phyloP scores from a whole-genome alignment of 306 rosid genomes.

The Castanospermum australe region DNA sequence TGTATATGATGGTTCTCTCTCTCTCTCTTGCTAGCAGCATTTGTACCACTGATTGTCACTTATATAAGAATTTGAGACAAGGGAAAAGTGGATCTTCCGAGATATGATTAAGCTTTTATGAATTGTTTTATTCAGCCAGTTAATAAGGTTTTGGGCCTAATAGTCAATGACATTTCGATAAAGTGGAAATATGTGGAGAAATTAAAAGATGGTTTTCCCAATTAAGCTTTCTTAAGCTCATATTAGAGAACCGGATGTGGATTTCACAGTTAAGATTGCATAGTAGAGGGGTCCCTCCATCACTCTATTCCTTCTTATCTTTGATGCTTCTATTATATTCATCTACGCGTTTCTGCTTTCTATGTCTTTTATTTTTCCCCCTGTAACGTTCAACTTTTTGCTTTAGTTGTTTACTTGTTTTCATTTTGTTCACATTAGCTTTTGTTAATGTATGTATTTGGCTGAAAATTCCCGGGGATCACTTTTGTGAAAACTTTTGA shows the following conservation, averaged over 20 bases:
- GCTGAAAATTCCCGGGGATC: neutral
- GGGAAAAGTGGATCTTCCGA: neutral
- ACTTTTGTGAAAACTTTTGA: slow-evolving; percentile 1
- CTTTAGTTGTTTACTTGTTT: slow-evolving; percentile 2
- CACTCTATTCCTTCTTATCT: slow-evolving; percentile 7
- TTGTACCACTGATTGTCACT: slow-evolving; percentile 19
- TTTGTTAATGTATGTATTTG: slow-evolving; percentile 4
- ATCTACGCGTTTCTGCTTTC: slow-evolving; percentile 37
- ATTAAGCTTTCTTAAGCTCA: slow-evolving; percentile 21
- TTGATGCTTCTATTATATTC: slow-evolving; percentile 44
- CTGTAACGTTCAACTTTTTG: slow-evolving; percentile 8
- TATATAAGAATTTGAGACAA: slow-evolving; percentile 24
- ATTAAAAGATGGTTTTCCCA: neutral
- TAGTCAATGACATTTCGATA: slow-evolving; percentile 24
- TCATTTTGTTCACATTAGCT: slow-evolving; percentile 43
- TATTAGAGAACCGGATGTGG: slow-evolving; percentile 2
- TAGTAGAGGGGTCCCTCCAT: slow-evolving; percentile 9
- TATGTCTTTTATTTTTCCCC: neutral
- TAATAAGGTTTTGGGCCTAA: slow-evolving; percentile 5
- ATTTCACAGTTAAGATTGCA: slow-evolving; percentile 10
- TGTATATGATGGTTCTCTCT: neutral
- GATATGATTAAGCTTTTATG: slow-evolving; percentile 11
- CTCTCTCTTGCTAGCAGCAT: neutral
- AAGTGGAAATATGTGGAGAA: slow-evolving; percentile 38
- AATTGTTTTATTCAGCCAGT: neutral